These are phyloP conservation scores for Picea abies DNA, from an alignment of 83 land plant species.

Conservation along the genomic window DNA sequence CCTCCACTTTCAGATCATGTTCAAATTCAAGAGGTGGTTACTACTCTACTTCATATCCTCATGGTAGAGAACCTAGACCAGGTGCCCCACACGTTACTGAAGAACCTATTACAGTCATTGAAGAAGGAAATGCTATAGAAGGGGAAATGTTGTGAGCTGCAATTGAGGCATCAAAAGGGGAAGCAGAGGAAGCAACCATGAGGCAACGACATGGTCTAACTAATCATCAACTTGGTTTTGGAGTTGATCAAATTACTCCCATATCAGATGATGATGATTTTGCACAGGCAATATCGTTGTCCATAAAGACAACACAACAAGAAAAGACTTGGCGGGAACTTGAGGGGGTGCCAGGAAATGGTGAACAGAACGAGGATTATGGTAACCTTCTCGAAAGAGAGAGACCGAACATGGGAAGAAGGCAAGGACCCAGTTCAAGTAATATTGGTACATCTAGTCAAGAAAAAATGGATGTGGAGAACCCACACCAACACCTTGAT, in stretches of 20 bases:
- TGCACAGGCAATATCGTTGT: slow-evolving; percentile 70
- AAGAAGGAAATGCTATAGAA: slow-evolving; percentile 58
- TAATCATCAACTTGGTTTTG: slow-evolving; percentile 15
- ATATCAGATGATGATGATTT: slow-evolving; percentile 64
- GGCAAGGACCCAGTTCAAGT: slow-evolving; percentile 19
- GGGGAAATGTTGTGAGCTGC: slow-evolving; percentile 85
- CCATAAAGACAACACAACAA: slow-evolving; percentile 77
- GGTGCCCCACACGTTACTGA: slow-evolving; percentile 30
- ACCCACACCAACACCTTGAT: background rate
- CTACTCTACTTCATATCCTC: background rate
- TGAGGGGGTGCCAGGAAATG: slow-evolving; percentile 19
- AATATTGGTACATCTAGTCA: slow-evolving; percentile 18
- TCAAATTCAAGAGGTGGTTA: background rate
- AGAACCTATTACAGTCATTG: slow-evolving; percentile 17
- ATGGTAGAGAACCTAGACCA: slow-evolving; percentile 15
- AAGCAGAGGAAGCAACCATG: slow-evolving; percentile 37
- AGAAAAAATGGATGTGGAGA: slow-evolving; percentile 26
- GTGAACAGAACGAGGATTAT: slow-evolving; percentile 11
- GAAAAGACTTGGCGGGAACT: slow-evolving; percentile 60
- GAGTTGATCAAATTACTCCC: too few species aligned
- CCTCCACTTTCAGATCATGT: background rate
- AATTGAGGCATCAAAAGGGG: slow-evolving; percentile 84
- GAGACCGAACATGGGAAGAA: slow-evolving; percentile 8
- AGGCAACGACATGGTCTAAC: slow-evolving; percentile 10
- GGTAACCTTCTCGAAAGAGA: slow-evolving; percentile 20